These are phyloP conservation scores for Ophiostoma ulmi DNA, from an alignment of 2,329 filamentous ascomycete genomes.

Conservation along the genomic window DNA sequence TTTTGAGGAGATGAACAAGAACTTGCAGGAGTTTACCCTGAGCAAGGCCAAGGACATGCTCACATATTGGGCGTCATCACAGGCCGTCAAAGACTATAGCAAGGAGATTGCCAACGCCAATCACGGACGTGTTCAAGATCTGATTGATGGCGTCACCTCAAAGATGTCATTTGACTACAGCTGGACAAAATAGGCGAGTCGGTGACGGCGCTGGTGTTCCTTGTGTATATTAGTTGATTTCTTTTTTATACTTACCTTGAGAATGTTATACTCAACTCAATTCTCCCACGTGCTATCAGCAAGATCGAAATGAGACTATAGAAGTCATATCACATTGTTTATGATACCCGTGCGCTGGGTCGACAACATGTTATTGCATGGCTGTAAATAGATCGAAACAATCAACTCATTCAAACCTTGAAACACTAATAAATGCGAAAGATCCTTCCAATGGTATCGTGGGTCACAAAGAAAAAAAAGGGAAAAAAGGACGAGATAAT, in stretches of 20 bases:
- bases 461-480: background rate
- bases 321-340: no score
- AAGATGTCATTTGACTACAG: background rate
- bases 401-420: background rate
- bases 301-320: no score
- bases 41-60: background rate
- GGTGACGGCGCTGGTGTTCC: background rate
- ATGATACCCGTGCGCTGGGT: no score
- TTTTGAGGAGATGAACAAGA: background rate
- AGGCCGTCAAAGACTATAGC: background rate
- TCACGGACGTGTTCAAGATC: background rate
- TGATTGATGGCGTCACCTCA: background rate
- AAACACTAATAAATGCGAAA: background rate
- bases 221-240: background rate
- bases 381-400: background rate
- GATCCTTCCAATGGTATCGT: background rate
- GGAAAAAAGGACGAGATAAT: background rate
- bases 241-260: background rate
- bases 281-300: no score
- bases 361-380: no score
- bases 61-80: background rate
- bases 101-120: background rate
- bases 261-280: no score
- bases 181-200: background rate
- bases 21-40: background rate